Evolutionary conservation across 2,329 filamentous ascomycete species (phyloP).

Genomic region (Biscogniauxia sp.): DNA sequence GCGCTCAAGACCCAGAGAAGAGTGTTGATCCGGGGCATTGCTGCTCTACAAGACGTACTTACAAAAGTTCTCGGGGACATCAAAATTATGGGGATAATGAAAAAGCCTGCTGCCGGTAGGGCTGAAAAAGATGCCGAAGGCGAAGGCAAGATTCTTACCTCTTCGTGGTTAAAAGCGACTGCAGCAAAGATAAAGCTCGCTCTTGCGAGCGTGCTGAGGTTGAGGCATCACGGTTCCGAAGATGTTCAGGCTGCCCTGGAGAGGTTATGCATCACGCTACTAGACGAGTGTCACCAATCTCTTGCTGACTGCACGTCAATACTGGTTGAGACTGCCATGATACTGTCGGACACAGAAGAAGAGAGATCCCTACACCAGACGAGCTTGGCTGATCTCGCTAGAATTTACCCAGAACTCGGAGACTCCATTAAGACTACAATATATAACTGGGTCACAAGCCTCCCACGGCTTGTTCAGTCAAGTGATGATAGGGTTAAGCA

Average conservation of each 20-base stretch:
- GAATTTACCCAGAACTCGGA: slow-evolving; percentile 59
- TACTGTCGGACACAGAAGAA: slow-evolving; percentile 56
- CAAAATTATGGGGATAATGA: slow-evolving; percentile 46
- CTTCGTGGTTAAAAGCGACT: slow-evolving; percentile 76
- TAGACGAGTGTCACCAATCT: slow-evolving; percentile 76
- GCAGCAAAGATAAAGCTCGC: slow-evolving; percentile 79
- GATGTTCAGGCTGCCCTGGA: slow-evolving; percentile 69
- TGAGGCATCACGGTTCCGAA: slow-evolving; percentile 66
- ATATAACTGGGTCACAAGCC: slow-evolving; percentile 76
- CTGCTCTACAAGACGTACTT: slow-evolving; percentile 55
- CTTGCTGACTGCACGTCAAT: slow-evolving; percentile 67
- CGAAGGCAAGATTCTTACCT: slow-evolving; percentile 41
- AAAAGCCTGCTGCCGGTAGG: slow-evolving; percentile 31
- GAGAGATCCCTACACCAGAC: slow-evolving; percentile 43
- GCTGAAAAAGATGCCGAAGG: slow-evolving; percentile 26
- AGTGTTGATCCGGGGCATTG: slow-evolving; percentile 62
- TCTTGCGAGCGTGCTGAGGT: slow-evolving; percentile 70
- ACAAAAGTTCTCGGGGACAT: slow-evolving; percentile 58
- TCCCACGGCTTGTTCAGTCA: slow-evolving; percentile 80
- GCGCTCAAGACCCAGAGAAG: slow-evolving; percentile 53
- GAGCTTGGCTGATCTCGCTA: slow-evolving; percentile 59
- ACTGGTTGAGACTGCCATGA: slow-evolving; percentile 78
- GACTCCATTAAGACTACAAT: slow-evolving; percentile 68
- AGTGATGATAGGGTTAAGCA: slow-evolving; percentile 78
- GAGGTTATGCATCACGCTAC: slow-evolving; percentile 67